These are phyloP conservation scores for Nephelium lappaceum DNA, from an alignment of 345 rosid species.

Conservation along the genomic window DNA sequence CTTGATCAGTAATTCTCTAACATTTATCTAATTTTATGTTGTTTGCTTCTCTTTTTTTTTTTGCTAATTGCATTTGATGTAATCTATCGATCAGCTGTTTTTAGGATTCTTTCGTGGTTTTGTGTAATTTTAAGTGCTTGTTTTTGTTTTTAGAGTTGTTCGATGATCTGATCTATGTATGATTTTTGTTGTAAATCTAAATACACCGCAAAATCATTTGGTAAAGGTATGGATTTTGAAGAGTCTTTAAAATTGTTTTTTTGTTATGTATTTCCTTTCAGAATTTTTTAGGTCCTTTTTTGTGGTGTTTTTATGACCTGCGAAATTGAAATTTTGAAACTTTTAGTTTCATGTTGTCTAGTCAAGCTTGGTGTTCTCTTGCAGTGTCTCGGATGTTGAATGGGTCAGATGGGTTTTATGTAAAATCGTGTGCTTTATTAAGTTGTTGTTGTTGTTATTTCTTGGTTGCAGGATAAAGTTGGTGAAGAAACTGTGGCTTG, in stretches of 20 bases:
- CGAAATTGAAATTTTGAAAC: neutral
- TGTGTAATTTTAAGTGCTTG: conserved; percentile 1
- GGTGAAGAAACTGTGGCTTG: conserved; percentile 3
- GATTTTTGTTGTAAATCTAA: neutral
- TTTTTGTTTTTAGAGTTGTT: neutral
- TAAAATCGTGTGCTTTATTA: neutral
- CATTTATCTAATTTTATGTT: neutral
- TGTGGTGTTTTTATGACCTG: neutral
- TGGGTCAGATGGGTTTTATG: neutral
- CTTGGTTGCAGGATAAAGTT: conserved; percentile 12
- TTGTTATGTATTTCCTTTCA: neutral
- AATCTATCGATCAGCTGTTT: conserved; percentile 18
- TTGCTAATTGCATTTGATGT: conserved; percentile 21
- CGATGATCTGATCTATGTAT: conserved; percentile 20
- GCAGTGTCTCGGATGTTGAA: neutral
- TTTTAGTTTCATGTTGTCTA: neutral
- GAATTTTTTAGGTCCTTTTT: neutral
- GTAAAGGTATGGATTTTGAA: neutral
- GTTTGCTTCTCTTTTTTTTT: neutral
- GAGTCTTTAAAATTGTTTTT: neutral
- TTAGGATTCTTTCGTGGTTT: conserved; percentile 4
- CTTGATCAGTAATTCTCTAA: conserved; percentile 14
- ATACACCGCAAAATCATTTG: neutral
- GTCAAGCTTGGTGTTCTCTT: neutral
- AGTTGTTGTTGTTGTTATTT: neutral